Base-by-base conservation (phyloP, 441 rosid genomes). In the Gossypium davidsonii region DNA sequence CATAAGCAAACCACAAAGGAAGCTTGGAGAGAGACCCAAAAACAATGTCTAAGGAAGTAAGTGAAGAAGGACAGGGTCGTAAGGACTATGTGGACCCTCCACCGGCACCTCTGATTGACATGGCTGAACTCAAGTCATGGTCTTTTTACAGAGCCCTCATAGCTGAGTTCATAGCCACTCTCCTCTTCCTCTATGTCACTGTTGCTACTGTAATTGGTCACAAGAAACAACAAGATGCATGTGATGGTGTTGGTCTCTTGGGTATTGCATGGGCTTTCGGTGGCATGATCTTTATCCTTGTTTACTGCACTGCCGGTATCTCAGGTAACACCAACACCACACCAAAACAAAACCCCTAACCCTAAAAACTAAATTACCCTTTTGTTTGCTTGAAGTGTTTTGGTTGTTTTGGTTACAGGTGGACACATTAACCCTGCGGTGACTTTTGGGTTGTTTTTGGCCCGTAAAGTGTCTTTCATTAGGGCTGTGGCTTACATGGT, bases 371-470 rank as follows among this genome's bases (percentile, higher is more conserved):
- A 0, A 25, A 12, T 7, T 9, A 20, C 12, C 10, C 2, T 3
- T 34, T 34, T n/a, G 56, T 11, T 20, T 53, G 59, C 51, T 46
- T 25, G 7, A 15, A 0, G 58, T 6, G 46, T 15, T 15, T 51
- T 51, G 68, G 1, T 56, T 60, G 1, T 42, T 48, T 76, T 7
- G 59, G 3, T 58, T 65, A 9, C 77, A 91, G 93, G 97, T 72
- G 97, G 97, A n/a, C 97, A 90, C 80, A 90, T 91, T 3, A 91
- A 91, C 81, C 97, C 97, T n/a, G 97, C 97, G 0, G 97, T 91
- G 71, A 90, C 95, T 0, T 86, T 90, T 34, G 97, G 97, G 26
- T 65, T 91, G 73, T 86, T 91, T 55, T 52, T 91, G 75, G 97
- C 93, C 2, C 83, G 97, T 37, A 91, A 91, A 76, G 91, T 86